Conservation (phyloP, 2,329 filamentous ascomycete species). For the Xylariaceae sp. region DNA sequence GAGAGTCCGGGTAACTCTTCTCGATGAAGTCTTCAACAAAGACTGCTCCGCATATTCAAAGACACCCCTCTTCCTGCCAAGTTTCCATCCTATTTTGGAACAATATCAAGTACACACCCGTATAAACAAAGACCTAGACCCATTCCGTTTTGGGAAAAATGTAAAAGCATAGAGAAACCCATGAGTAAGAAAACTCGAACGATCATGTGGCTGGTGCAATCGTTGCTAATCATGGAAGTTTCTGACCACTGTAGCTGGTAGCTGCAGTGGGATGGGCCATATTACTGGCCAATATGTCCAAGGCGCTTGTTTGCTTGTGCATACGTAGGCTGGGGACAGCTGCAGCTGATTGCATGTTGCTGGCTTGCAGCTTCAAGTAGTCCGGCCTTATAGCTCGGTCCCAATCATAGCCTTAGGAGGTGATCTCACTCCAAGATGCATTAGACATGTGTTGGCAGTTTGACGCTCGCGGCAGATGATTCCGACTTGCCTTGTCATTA, state of each 20-base stretch:
- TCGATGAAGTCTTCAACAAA: no score
- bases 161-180: slow-evolving; percentile 5
- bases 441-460: slow-evolving; percentile 26
- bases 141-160: slow-evolving; percentile 11
- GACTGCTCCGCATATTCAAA: no score
- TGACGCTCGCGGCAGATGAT: slow-evolving; percentile 25
- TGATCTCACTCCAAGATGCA: slow-evolving; percentile 13
- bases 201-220: slow-evolving; percentile 27
- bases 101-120: no score
- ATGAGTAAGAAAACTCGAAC: slow-evolving; percentile 20
- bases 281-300: slow-evolving; percentile 19
- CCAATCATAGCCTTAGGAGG: slow-evolving; percentile 21
- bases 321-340: slow-evolving; percentile 19
- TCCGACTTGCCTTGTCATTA: slow-evolving; percentile 13
- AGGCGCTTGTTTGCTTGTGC: slow-evolving; percentile 22
- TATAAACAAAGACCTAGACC: background rate
- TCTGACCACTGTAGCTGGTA: slow-evolving; percentile 20
- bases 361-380: slow-evolving; percentile 27
- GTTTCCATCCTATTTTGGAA: no score
- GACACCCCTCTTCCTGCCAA: no score
- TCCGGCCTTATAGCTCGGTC: slow-evolving; percentile 26
- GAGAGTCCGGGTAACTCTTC: no score
- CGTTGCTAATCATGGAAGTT: slow-evolving; percentile 22
- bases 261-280: slow-evolving; percentile 20
- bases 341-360: slow-evolving; percentile 29